phyloP scores from a whole-genome alignment of 2,329 filamentous ascomycete genomes.

The Aspergillus versicolor region DNA sequence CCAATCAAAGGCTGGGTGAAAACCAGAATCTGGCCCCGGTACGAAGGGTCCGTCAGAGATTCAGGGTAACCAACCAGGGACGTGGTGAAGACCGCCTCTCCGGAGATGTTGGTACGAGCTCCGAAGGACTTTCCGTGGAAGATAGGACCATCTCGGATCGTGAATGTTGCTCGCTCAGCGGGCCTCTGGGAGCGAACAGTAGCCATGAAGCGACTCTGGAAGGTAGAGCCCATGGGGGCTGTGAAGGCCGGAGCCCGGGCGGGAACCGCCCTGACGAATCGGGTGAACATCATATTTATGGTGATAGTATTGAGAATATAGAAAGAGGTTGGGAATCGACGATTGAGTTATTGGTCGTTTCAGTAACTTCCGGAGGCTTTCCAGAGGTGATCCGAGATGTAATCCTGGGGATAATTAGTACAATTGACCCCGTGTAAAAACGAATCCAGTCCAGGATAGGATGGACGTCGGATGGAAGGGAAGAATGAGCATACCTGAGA shows the following conservation, averaged over 20 bases:
- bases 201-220: conserved; percentile 54
- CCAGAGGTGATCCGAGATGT: conserved; percentile 70
- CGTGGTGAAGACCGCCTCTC: conserved; percentile 97
- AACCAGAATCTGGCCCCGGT: conserved; percentile 84
- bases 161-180: conserved; percentile 83
- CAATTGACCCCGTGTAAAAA: not conserved
- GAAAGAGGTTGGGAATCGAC: not conserved
- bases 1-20: conserved; percentile 98
- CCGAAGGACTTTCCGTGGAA: conserved; percentile 97
- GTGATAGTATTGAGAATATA: conserved; percentile 13
- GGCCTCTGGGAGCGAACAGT: conserved; percentile 64
- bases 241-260: conserved; percentile 48
- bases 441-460: not conserved
- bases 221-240: conserved; percentile 32
- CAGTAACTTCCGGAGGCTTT: conserved; percentile 63
- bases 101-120: conserved; percentile 93
- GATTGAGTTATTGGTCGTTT: conserved; percentile 17
- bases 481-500: conserved; percentile 66
- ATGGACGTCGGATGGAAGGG: not conserved
- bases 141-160: conserved; percentile 91
- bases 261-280: conserved; percentile 54
- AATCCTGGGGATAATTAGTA: conserved; percentile 48
- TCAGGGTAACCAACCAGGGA: conserved; percentile 97
- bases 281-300: conserved; percentile 52
- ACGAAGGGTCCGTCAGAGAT: conserved; percentile 70